Evolutionary conservation across 805 yeast species (phyloP), one percentile per base, ranked within the genome.

Genomic region (Myxozyma lipomycoides): DNA sequence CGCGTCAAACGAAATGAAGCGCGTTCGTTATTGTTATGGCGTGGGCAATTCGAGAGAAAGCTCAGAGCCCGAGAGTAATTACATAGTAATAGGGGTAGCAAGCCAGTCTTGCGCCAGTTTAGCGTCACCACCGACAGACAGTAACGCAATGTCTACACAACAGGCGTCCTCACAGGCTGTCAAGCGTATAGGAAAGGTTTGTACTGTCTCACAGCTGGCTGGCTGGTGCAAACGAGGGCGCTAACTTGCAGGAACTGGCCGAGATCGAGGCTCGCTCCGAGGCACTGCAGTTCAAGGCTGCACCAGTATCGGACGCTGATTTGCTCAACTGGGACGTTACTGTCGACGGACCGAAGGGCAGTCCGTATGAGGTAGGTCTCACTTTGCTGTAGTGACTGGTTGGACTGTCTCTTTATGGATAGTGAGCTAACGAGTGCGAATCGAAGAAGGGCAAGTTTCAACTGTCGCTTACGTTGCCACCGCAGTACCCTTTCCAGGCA

Each of bases 261-360:
- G 61, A 58, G 18, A 49, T 58, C 23, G 24, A 45, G 5, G 30
- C 37, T 4, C 91, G 85, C 65, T 7, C 7, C 12, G 91, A 93
- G 60, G 93, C 95, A 64, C 82, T 93, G 57, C 82, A 88, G 35
- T 86, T 93, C 67, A 85, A 95, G 18, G 95, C 95, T 10, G 95
- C 95, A 43, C 95, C 95, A 64, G 88, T 26, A 26, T 40, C 84
- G 41, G 95, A 95, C 43, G 93, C 86, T 61, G 95, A 86, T 69
- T 73, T 86, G 67, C 84, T 81, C 70, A 93, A 86, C 73, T 87
- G 95, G 95, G 93, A 86, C 72, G 95, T 95, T 39, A 84, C 91
- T 30, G 84, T 86, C 67, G 83, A 83, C 88, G 95, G 95, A 40
- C 95, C 95, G 48, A 79, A 90, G 61, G 95, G 84, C 70, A 85